Base-by-base conservation (phyloP, 495 filamentous ascomycete genomes). In the Penicillium alfredii region DNA sequence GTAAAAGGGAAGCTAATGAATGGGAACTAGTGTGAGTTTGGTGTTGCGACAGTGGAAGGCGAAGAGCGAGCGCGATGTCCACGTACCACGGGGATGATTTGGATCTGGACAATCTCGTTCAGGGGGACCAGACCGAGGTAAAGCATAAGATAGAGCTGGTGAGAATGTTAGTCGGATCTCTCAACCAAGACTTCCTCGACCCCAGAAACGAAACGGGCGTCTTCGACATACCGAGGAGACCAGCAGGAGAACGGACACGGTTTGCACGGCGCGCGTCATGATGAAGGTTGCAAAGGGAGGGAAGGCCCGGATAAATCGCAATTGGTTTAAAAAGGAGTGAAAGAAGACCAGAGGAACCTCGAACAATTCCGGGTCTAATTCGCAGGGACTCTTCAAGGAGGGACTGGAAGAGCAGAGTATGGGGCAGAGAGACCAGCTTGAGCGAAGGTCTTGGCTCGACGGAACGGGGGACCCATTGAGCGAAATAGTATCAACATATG, bases 251-350 rank as follows among this genome's bases (percentile, higher is more conserved):
- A 93, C 69, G 26, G 88, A 94, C 57, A 95, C 77, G 44, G 84
- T 88, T 61, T 98, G 89, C 56, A 89, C 85, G 14, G 92, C 92
- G 62, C 87, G 86, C 45, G 92, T 94, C 92, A 96, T 98, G 46
- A 28, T 61, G 56, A 45, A 40, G 22, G 41, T 15, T 33, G 29
- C 18, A 24, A 35, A 21, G 24, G 25, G 24, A 16, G 33, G 30
- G 2, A 13, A 11, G n/a, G n/a, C 11, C 4, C 17, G 12, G 22
- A 25, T n/a, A 34, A n/a, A 19, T 11, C 16, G 22, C 16, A 13
- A 15, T 26, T 15, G 12, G 17, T 28, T 24, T 15, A 37, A 12
- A 42, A 45, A 36, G 22, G 40, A 44, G 22, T 40, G 38, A 17
- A 17, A n/a, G n/a, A n/a, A n/a, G n/a, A n/a, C n/a, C n/a, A n/a